Percentiles rank a stretch among this genome's conserved stretches.
Evolutionary conservation across 1,139 yeast genomes (phyloP).

Genomic region (Candida sp.): DNA sequence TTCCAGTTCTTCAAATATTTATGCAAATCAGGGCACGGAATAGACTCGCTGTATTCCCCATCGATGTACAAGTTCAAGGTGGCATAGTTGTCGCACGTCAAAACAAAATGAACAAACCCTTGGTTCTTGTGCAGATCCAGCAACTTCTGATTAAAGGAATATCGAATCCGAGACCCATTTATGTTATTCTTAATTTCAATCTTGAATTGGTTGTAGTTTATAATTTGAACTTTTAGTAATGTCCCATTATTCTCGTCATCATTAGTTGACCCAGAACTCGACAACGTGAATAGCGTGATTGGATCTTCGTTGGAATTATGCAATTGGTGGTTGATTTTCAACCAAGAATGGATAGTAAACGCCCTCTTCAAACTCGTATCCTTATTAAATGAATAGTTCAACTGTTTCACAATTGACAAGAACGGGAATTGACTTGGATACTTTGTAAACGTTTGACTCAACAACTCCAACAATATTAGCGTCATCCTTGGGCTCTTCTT

Average conservation of each 20-base stretch:
- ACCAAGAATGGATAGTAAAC: constrained; percentile 42
- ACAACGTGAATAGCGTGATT: constrained; percentile 28
- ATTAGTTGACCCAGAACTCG: constrained; percentile 30
- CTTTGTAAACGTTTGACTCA: constrained; percentile 24
- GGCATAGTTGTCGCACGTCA: constrained; percentile 41
- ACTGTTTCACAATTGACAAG: constrained; percentile 30
- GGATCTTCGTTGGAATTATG: constrained; percentile 19
- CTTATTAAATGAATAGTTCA: constrained; percentile 27
- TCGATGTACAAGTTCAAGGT: constrained; percentile 43
- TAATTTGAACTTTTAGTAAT: constrained; percentile 28
- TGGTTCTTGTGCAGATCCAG: constrained; percentile 20
- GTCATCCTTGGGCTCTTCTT: constrained; percentile 14
- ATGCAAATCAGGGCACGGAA: constrained; percentile 43
- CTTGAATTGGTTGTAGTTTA: constrained; percentile 35
- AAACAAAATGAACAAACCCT: constrained; percentile 35
- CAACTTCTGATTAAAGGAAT: constrained; percentile 39
- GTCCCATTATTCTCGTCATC: constrained; percentile 11
- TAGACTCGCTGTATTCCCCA: constrained; percentile 50
- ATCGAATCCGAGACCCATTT: constrained; percentile 32
- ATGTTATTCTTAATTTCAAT: constrained; percentile 30
- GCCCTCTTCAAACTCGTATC: constrained; percentile 17
- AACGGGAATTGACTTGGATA: constrained; percentile 35
- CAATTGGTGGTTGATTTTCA: constrained; percentile 27
- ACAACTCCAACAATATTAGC: constrained; percentile 26
- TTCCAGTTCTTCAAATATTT: constrained; percentile 38